Evolutionary conservation across 176 grass and related monocot species (phyloP).

Genomic region (Phoenix roebelenii): DNA sequence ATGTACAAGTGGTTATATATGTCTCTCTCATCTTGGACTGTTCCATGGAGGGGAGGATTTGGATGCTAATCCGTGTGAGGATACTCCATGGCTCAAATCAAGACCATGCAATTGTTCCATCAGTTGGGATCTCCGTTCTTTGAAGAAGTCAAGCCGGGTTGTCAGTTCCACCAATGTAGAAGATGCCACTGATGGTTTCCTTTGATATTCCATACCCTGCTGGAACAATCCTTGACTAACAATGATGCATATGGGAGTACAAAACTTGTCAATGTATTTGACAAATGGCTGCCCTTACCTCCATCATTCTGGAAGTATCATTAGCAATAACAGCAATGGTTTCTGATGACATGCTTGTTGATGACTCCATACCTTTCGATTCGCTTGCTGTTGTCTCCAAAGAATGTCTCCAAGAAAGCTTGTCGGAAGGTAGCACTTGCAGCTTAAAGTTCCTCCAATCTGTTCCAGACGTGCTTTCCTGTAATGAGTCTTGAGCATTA

Average conservation of each 20-base stretch:
- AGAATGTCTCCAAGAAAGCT: constrained; percentile 64
- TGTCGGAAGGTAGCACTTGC: constrained; percentile 59
- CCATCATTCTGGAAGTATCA: constrained; percentile 44
- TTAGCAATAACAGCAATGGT: constrained; percentile 14
- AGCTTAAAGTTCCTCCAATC: constrained; percentile 84
- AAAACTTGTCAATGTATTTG: not conserved
- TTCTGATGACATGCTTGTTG: constrained; percentile 41
- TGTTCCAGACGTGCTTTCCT: constrained; percentile 49
- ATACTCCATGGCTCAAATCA: constrained; percentile 66
- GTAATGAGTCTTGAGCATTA: constrained; percentile 13
- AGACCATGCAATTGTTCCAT: constrained; percentile 98
- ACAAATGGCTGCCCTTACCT: constrained; percentile 33
- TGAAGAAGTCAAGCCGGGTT: constrained; percentile 95
- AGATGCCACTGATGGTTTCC: constrained; percentile 51
- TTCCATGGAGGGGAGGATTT: constrained; percentile 81
- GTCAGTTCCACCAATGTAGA: constrained; percentile 89
- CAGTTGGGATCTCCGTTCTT: constrained; percentile 79
- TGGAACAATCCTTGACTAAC: constrained; percentile 8
- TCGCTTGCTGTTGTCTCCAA: constrained; percentile 46
- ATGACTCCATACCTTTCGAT: constrained; percentile 43
- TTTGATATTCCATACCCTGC: constrained; percentile 41
- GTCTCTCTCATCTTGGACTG: constrained; percentile 45
- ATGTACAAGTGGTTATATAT: constrained; percentile 20
- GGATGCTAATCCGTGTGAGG: constrained; percentile 45
- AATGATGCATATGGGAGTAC: not conserved